These are phyloP conservation scores for Penicillium sp. DNA, from an alignment of 2,329 filamentous ascomycete species.

Conservation along the genomic window DNA sequence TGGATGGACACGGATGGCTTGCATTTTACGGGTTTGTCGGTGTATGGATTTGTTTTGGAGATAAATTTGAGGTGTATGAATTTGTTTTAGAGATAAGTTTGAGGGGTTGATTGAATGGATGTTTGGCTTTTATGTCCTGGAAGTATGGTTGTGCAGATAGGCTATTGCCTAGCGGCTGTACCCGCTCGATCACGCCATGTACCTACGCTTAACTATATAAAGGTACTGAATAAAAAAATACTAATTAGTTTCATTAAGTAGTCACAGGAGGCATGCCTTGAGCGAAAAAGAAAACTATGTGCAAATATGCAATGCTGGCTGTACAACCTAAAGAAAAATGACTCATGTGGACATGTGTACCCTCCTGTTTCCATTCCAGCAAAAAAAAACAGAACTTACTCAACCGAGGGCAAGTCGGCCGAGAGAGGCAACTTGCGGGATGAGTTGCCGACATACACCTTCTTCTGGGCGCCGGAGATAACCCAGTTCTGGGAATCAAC, in stretches of 20 bases:
- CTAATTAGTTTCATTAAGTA: not conserved
- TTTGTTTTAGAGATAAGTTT: not conserved
- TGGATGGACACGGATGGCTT: conserved; percentile 27
- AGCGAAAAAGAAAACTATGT: not conserved
- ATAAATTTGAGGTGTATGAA: not conserved
- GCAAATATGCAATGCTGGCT: conserved; percentile 3
- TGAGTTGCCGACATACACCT: conserved; percentile 59
- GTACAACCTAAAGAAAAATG: conserved; percentile 1
- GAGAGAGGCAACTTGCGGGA: conserved; percentile 57
- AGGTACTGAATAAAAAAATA: not conserved
- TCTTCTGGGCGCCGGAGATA: conserved; percentile 57
- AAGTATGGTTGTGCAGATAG: not conserved
- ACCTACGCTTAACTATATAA: no score
- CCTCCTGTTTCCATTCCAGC: not conserved
- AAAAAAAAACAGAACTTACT: conserved; percentile 16
- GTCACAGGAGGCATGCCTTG: not conserved
- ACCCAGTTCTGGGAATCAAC: conserved; percentile 79
- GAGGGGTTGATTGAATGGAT: not conserved
- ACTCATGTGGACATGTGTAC: not conserved
- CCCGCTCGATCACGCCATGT: not conserved
- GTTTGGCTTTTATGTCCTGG: not conserved
- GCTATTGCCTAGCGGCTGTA: not conserved
- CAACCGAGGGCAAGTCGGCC: conserved; percentile 34
- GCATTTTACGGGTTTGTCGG: conserved; percentile 13
- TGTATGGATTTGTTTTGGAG: no score